Evolutionary conservation across 2,329 filamentous ascomycete genomes (phyloP).

Genomic region (Hymenoscyphus repandus): DNA sequence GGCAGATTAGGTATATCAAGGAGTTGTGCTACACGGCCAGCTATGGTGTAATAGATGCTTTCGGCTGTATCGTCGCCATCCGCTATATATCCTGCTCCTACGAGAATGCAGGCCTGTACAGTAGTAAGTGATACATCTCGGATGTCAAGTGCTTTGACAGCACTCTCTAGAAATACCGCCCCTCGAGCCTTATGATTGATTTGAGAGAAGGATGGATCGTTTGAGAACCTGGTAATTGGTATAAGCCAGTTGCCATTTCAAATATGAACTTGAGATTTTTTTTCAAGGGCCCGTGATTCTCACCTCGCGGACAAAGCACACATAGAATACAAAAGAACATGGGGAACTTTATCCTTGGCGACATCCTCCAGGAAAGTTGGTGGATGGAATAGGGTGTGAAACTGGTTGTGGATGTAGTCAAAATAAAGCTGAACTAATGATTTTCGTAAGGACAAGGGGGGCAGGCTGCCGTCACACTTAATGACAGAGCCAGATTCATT

Average conservation of each 20-base stretch:
- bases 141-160: conserved; percentile 16
- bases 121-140: conserved; percentile 18
- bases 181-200: conserved; percentile 13
- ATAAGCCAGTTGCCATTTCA: not conserved
- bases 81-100: conserved; percentile 17
- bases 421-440: conserved; percentile 20
- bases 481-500: not conserved
- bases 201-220: conserved; percentile 12
- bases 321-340: conserved; percentile 18
- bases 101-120: conserved; percentile 21
- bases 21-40: conserved; percentile 20
- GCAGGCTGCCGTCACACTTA: not conserved
- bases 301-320: conserved; percentile 21
- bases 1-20: conserved; percentile 16
- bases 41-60: conserved; percentile 20
- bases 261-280: conserved; percentile 1
- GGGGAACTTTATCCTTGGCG: conserved; percentile 7
- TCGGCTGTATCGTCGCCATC: conserved; percentile 16
- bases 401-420: conserved; percentile 23
- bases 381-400: conserved; percentile 22
- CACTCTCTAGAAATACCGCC: conserved; percentile 12
- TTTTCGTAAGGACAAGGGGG: not conserved
- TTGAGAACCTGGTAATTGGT: conserved; percentile 17
- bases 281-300: not conserved
- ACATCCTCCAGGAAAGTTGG: conserved; percentile 17